Base-by-base conservation (phyloP, 495 filamentous ascomycete genomes). In the Sordaria brevicollis region DNA sequence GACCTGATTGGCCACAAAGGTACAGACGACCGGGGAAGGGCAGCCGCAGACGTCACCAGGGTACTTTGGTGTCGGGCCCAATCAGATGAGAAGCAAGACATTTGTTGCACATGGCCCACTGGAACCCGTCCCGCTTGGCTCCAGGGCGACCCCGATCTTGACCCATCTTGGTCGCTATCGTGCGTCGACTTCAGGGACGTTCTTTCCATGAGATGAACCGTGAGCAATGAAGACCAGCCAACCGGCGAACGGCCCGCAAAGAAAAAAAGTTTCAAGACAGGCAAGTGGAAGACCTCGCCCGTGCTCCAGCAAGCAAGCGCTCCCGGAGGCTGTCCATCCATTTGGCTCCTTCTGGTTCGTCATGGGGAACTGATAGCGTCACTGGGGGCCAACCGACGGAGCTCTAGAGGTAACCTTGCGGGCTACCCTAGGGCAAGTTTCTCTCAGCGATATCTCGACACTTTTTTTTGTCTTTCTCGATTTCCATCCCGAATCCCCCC, bases 1-100 rank as follows among this genome's bases (percentile, higher is more conserved):
- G 39, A 10, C 13, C 17, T 33, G 37, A 72, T 67, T 72, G 67
- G 70, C 41, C 36, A 35, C 19, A 11, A 43, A 2, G 39, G 39
- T n/a, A 15, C 68, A 65, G 35, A 8, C 39, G 65, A 66, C 66
- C 66, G 49, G 54, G 70, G 31, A 39, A 65, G 25, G 36, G 34
- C 19, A 73, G 76, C 74, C 76, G 67, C 76, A 72, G 74, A 77
- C 74, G 76, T 77, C 74, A 76, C 69, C 67, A 36, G 43, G 68
- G 49, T 31, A 62, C 49, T 31, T 57, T 62, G 49, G 49, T 62
- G 49, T 15, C 65, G 41, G 41, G 43, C 29, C 72, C 68, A 70
- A 72, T 71, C 49, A 70, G 25, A 17, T 29, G 21, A 31, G 49
- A 29, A 57, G 49, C 49, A 57, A 57, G 49, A 57, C 49, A 31